Evolutionary conservation across 1,284 basidiomycete species (phyloP), one percentile per base, ranked within the genome.

Genomic region (Blastosporella zonata): DNA sequence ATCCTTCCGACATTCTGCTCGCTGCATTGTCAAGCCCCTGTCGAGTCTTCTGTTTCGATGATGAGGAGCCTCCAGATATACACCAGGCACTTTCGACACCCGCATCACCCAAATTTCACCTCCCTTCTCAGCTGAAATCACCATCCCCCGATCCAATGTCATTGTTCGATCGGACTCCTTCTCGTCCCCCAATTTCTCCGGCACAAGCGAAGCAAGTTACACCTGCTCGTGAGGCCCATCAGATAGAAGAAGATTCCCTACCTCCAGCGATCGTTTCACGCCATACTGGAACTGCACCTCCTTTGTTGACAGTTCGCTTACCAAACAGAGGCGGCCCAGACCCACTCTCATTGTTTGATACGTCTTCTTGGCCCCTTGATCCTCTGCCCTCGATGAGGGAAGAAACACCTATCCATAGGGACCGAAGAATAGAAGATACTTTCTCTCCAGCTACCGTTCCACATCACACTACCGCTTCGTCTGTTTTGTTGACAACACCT

Each of bases 61-160:
- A 43, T 18, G 31, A 31, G 28, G 23, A 33, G 6, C 28, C 23
- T 43, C 25, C 22, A 17, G 36, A 22, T 37, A 37, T 21, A 22
- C 15, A 29, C 12, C 12, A 6, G 18, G 8, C 25, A 43, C 9
- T 25, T 8, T 12, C n/a, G 20, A 28, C 22, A 17, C 17, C 20
- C 17, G 29, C 29, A 21, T 52, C 55, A 2, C 50, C 56, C 17
- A 28, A 49, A 5, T 29, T 40, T 8, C 17, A 48, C n/a, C 40
- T 40, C 23, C 33, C 8, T 27, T 17, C 13, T 22, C 46, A 2
- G 12, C 6, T n/a, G 25, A 48, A 41, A 37, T 55, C 50, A 22
- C 55, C 25, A 13, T 59, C 56, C 4, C 31, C 35, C 6, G 59
- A 60, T 35, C 59, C 60, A 31, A 23, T 52, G 5, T 46, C 49